These are phyloP conservation scores for Trametes sp. DNA, from an alignment of 1,284 basidiomycete species.

Conservation along the genomic window DNA sequence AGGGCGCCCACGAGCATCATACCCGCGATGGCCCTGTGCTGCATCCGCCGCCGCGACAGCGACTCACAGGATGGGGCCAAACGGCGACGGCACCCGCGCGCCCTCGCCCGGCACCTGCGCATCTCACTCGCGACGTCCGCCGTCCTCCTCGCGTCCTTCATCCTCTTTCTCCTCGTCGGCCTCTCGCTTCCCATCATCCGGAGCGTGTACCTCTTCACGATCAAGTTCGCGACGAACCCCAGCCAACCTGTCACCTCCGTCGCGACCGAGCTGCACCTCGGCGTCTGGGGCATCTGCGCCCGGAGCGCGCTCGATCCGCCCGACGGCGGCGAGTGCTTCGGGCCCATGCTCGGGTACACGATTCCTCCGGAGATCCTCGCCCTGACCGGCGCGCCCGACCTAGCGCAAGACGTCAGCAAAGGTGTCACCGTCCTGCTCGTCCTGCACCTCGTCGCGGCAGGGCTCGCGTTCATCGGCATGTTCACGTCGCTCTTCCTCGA, in stretches of 20 bases:
- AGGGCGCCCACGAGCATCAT: constrained; percentile 8
- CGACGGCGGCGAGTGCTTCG: constrained; percentile 56
- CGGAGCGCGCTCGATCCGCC: constrained; percentile 45
- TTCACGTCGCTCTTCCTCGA: constrained; percentile 64
- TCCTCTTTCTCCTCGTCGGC: constrained; percentile 78
- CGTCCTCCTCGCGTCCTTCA: constrained; percentile 61
- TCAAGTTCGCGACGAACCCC: constrained; percentile 51
- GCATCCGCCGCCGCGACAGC: constrained; percentile 12
- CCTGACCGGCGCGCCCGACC: constrained; percentile 51
- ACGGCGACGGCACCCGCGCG: constrained; percentile 30
- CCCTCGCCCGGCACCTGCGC: constrained; percentile 47
- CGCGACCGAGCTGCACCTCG: constrained; percentile 71
- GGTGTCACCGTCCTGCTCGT: constrained; percentile 66
- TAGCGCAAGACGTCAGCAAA: constrained; percentile 56
- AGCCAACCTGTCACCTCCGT: constrained; percentile 53
- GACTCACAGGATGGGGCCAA: constrained; percentile 14
- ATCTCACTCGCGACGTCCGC: constrained; percentile 54
- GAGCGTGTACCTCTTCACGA: constrained; percentile 69
- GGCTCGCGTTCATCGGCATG: constrained; percentile 61
- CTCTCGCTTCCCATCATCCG: constrained; percentile 79
- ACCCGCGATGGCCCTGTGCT: constrained; percentile 15
- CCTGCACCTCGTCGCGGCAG: constrained; percentile 70
- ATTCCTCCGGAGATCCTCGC: constrained; percentile 43
- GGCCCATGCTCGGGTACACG: constrained; percentile 59
- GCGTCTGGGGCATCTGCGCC: constrained; percentile 80